Evolutionary conservation across 345 rosid genomes (phyloP), one percentile per base, ranked within the genome.

Genomic region (Eutrema yunnanense): DNA sequence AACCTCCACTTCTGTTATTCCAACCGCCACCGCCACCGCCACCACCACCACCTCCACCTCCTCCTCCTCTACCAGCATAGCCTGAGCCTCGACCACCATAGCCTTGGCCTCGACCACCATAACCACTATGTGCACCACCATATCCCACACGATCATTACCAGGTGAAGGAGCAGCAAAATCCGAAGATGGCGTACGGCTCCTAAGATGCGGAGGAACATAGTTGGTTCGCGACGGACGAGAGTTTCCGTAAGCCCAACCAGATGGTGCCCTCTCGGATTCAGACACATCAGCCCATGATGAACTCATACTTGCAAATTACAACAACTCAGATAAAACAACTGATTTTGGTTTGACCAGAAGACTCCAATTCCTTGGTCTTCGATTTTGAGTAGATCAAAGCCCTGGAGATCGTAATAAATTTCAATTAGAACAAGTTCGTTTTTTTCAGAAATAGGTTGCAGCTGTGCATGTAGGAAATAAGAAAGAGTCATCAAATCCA

Each of bases 251-350:
- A 44, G n/a, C 59, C 79, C 79, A 76, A 47, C 71, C 71, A 48
- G 80, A 66, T 19, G 14, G 55, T 70, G 77, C 86, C 75, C 84
- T 87, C 83, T 90, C 98, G 74, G 96, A 74, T 73, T 85, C 90
- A 57, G 93, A 96, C 81, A 87, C 97, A 58, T 92, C 97, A 37
- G 97, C 99, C 99, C 99, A 95, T 81, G 97, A 89, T 77, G 86
- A 85, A 84, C 80, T 87, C 90, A 82, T 80, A 42, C 9, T 11
- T 71, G 67, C 80, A 76, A 63, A 75, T 12, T 11, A 61, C 51
- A 75, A 60, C 29, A 22, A 49, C 58, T 2, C 7, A 37, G 30
- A 56, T 33, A 33, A 40, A 11, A 27, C 3, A 66, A 48, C 22
- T 51, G 50, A 47, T 46, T 29, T 65, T 12, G n/a, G 8, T 36